phyloP scores from a whole-genome alignment of 2,329 filamentous ascomycete genomes.

The Fusarium marasasianum region DNA sequence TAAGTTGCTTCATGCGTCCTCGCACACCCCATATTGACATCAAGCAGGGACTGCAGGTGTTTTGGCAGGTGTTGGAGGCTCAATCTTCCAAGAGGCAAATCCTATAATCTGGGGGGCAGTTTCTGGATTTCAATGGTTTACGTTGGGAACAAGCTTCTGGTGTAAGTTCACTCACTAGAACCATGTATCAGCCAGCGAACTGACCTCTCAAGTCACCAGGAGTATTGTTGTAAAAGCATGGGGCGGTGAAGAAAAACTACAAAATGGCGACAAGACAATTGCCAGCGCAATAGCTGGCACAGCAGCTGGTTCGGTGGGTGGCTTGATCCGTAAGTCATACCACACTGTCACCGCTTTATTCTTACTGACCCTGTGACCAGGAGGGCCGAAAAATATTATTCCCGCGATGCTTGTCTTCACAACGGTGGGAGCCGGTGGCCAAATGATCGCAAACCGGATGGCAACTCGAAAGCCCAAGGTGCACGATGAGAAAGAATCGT shows the following conservation, averaged over 20 bases:
- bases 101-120: slow-evolving; percentile 77
- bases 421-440: slow-evolving; percentile 52
- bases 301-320: slow-evolving; percentile 71
- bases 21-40: slow-evolving; percentile 31
- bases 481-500: slow-evolving; percentile 53
- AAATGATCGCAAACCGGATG: slow-evolving; percentile 49
- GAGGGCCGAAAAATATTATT: slow-evolving; percentile 62
- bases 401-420: slow-evolving; percentile 62
- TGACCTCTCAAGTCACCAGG: slow-evolving; percentile 56
- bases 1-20: slow-evolving; percentile 44
- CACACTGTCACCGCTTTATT: neutral
- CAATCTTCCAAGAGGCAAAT: slow-evolving; percentile 73
- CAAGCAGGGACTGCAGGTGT: slow-evolving; percentile 67
- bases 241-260: slow-evolving; percentile 63
- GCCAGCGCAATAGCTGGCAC: slow-evolving; percentile 78
- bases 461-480: slow-evolving; percentile 37
- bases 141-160: slow-evolving; percentile 80
- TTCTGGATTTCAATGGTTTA: slow-evolving; percentile 83
- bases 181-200: neutral
- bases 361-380: slow-evolving; percentile 46
- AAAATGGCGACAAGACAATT: slow-evolving; percentile 67
- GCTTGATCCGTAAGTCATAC: slow-evolving; percentile 59
- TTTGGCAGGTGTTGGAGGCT: slow-evolving; percentile 73
- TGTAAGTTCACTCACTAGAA: slow-evolving; percentile 58
- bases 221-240: slow-evolving; percentile 57